A percentile compares a stretch with the other conserved stretches of the same genome.
phyloP scores from a whole-genome alignment of 2,329 filamentous ascomycete genomes.

The Chaetomium globosum region DNA sequence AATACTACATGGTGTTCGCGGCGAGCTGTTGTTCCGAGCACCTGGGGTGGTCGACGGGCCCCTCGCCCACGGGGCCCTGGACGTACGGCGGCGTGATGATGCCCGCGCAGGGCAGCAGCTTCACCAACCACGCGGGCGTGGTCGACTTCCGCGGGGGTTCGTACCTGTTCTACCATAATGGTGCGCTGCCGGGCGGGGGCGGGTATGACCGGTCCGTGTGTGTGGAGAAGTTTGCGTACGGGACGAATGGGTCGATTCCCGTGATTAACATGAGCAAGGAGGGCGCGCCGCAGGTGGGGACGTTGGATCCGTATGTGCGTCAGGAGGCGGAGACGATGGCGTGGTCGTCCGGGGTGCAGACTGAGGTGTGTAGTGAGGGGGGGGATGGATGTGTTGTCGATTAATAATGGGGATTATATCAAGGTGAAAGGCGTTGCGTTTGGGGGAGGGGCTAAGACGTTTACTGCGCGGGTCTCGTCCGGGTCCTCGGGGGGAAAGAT shows the following conservation, averaged over 20 bases:
- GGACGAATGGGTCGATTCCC: background rate
- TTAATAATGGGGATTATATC: slow-evolving; percentile 11
- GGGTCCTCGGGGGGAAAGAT: background rate
- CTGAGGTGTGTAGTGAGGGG: slow-evolving; percentile 4
- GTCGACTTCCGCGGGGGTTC: background rate
- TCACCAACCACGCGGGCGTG: slow-evolving; percentile 13
- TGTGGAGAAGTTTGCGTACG: slow-evolving; percentile 2
- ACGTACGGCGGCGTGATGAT: slow-evolving; percentile 6
- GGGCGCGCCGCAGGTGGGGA: slow-evolving; percentile 7
- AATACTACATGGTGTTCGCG: slow-evolving; percentile 7
- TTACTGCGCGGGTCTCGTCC: slow-evolving; percentile 4
- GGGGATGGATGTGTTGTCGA: background rate
- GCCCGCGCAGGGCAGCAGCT: slow-evolving; percentile 5
- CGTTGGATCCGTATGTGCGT: slow-evolving; percentile 4
- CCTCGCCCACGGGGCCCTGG: slow-evolving; percentile 5
- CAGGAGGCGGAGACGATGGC: slow-evolving; percentile 15
- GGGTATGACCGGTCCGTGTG: background rate
- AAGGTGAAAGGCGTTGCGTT: slow-evolving; percentile 11
- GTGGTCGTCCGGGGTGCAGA: background rate
- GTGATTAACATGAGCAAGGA: background rate
- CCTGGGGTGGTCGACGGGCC: slow-evolving; percentile 2
- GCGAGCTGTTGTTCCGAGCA: slow-evolving; percentile 12
- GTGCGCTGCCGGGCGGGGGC: slow-evolving; percentile 7
- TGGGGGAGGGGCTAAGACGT: background rate
- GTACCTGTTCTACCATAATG: slow-evolving; percentile 14